Evolutionary conservation across 2,329 filamentous ascomycete genomes (phyloP), one percentile per base, ranked within the genome.

Genomic region (Ceratocystis colombiana): DNA sequence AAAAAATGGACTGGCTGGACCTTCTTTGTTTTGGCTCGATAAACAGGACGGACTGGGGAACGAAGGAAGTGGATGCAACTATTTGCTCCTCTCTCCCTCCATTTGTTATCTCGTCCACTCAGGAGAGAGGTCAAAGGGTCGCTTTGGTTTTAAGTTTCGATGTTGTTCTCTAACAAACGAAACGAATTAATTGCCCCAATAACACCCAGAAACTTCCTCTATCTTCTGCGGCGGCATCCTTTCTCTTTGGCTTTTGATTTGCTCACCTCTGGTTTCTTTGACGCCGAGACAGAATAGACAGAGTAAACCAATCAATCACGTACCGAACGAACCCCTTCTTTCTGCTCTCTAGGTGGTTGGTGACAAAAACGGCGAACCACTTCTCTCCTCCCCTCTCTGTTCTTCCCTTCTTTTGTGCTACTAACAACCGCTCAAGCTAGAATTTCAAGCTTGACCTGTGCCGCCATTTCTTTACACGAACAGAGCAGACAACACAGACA

Each of bases 91-190:
- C 46, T 50, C 46, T 50, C 17, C 22, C 22, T 50, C 22, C 6
- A 20, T 50, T 50, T 50, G 22, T 50, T 22, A 30, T 20, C 28
- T 59, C 28, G 28, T 59, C 28, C 33, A 25, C 8, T 59, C 48
- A 53, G 48, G 48, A 53, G 48, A 25, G 8, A 53, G 53, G 46
- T 64, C 62, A 64, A 55, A 64, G 46, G 59, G 33, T 45, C 22
- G 8, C 5, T 37, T 12, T 41, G 37, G 33, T 61, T 33, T 44
- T 45, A 12, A 20, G 10, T 10, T 41, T 25, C 37, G 8, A 41
- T 41, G 17, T 28, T 28, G 25, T 8, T 20, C 15, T 25, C 55
- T 12, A 28, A 25, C 46, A n/a, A n/a, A 22, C 46, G 17, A 50
- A 50, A 50, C 46, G 46, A 22, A 22, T 50, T 22, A n/a, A 50